Evolutionary conservation across 139 green algal species (phyloP).

Genomic region (Coelastrella sp.): DNA sequence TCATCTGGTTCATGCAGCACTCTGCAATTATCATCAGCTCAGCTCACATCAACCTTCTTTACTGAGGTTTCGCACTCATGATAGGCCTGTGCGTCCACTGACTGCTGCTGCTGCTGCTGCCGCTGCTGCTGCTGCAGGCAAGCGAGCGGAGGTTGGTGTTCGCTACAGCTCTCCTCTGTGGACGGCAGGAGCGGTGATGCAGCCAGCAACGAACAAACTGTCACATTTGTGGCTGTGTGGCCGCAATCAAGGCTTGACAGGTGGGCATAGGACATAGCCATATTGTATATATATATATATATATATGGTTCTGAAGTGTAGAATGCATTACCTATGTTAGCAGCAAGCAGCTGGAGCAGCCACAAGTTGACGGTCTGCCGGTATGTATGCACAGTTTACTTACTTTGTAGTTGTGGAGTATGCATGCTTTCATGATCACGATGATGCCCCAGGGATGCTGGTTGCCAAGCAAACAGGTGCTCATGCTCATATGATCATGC

Average conservation of each 20-base stretch:
- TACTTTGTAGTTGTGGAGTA: too few relatives aligned
- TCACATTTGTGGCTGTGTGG: slow-evolving; percentile 54
- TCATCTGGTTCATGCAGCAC: too few relatives aligned
- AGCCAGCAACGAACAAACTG: slow-evolving; percentile 32
- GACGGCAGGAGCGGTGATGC: slow-evolving; percentile 59
- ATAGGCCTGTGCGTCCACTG: not conserved
- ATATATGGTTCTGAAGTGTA: slow-evolving; percentile 41
- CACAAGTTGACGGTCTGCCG: too few relatives aligned
- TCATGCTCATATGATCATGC: too few relatives aligned
- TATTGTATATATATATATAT: not conserved
- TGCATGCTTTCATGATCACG: too few relatives aligned
- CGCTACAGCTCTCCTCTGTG: slow-evolving; percentile 64
- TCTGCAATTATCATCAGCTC: too few relatives aligned
- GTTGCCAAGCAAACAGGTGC: too few relatives aligned
- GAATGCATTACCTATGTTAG: not conserved
- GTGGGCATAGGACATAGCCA: not conserved
- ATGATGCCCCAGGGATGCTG: too few relatives aligned
- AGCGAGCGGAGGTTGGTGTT: slow-evolving; percentile 60
- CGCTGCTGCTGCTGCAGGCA: slow-evolving; percentile 22
- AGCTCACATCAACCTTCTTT: too few relatives aligned
- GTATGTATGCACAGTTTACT: too few relatives aligned
- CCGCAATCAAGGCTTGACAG: not conserved
- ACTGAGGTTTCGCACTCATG: not conserved
- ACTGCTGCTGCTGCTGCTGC: not conserved
- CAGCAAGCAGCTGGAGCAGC: not conserved